Evolutionary conservation across 1,139 yeast species (phyloP).

Genomic region (Blastobotrys capitulatus): DNA sequence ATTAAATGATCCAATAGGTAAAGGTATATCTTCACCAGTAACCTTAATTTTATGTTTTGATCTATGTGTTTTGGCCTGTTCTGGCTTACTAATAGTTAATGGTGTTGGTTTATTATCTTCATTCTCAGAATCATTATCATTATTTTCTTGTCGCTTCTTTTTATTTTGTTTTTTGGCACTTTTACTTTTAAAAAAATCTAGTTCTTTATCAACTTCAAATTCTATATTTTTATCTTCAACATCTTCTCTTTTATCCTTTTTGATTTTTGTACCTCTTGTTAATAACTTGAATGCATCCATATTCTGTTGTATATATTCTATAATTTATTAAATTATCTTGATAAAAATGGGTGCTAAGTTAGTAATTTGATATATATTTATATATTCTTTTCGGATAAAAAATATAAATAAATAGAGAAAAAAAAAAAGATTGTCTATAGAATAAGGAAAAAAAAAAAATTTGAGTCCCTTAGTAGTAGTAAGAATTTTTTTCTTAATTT

Average conservation of each 20-base stretch:
- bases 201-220: slow-evolving; percentile 36
- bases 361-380: too few species aligned
- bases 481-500: background rate
- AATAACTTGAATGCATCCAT: slow-evolving; percentile 91
- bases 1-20: slow-evolving; percentile 84
- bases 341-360: background rate
- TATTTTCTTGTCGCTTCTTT: slow-evolving; percentile 7
- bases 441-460: slow-evolving; percentile 2
- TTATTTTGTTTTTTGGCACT: slow-evolving; percentile 8
- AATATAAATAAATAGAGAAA: background rate
- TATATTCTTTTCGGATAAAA: too few species aligned
- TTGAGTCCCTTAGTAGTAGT: background rate
- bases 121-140: slow-evolving; percentile 18
- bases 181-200: slow-evolving; percentile 51
- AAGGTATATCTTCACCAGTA: slow-evolving; percentile 72
- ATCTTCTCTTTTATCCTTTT: slow-evolving; percentile 40
- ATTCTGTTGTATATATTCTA: slow-evolving; percentile 1
- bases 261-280: slow-evolving; percentile 77
- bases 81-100: slow-evolving; percentile 45
- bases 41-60: slow-evolving; percentile 55
- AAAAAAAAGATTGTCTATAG: too few species aligned
- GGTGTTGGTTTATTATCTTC: slow-evolving; percentile 36
- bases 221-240: slow-evolving; percentile 36
- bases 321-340: background rate
- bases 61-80: slow-evolving; percentile 56